These are phyloP conservation scores for Phytopythium kandeliae DNA, from an alignment of 352 stramenopile genomes.

Conservation along the genomic window DNA sequence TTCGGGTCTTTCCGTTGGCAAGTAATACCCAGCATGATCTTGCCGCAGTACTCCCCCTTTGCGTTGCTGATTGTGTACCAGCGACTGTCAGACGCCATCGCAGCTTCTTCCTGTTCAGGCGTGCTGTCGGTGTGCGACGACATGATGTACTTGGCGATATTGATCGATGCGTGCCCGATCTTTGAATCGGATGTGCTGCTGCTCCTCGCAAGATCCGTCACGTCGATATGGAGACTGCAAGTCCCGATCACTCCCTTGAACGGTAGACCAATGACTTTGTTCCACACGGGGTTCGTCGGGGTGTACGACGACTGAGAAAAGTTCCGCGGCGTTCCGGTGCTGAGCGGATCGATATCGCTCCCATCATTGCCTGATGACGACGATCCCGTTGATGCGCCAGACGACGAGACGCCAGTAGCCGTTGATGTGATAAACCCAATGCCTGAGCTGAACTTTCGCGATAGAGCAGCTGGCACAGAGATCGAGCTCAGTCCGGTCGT, in stretches of 20 bases:
- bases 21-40: conserved; percentile 76
- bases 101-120: conserved; percentile 52
- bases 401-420: conserved; percentile 5
- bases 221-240: conserved; percentile 67
- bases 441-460: conserved; percentile 62
- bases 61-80: conserved; percentile 85
- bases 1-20: conserved; percentile 32
- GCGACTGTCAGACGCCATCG: conserved; percentile 63
- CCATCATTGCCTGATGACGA: conserved; percentile 3
- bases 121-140: conserved; percentile 29
- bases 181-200: conserved; percentile 32
- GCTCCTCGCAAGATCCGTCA: conserved; percentile 47
- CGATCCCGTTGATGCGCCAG: neutral
- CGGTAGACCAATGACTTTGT: conserved; percentile 67
- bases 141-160: conserved; percentile 85
- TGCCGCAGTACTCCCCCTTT: conserved; percentile 85
- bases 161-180: conserved; percentile 60
- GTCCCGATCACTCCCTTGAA: conserved; percentile 75
- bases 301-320: conserved; percentile 45
- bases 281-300: conserved; percentile 78
- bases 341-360: conserved; percentile 36
- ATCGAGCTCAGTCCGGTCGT: conserved; percentile 38
- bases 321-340: conserved; percentile 56
- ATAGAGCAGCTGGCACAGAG: conserved; percentile 61
- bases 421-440: conserved; percentile 47